phyloP scores from a whole-genome alignment of 2,329 filamentous ascomycete species.

The Fusarium duplospermum region DNA sequence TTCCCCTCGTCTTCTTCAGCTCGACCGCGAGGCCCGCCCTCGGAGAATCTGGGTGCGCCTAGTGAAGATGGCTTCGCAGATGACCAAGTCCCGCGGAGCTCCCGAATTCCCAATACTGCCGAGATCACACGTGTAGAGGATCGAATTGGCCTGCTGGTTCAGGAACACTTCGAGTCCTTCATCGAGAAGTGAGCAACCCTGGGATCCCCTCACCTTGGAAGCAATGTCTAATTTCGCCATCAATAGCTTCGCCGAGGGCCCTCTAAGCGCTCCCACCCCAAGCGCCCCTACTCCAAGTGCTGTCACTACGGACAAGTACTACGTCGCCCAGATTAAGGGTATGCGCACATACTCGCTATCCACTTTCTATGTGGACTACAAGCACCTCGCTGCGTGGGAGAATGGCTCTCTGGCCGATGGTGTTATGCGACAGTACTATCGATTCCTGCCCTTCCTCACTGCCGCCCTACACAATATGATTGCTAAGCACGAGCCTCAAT shows the following conservation, averaged over 20 bases:
- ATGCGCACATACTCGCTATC: conserved; percentile 81
- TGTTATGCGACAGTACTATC: conserved; percentile 91
- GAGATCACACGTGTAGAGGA: conserved; percentile 80
- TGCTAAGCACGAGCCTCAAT: conserved; percentile 91
- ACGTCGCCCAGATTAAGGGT: conserved; percentile 84
- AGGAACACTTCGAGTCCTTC: conserved; percentile 82
- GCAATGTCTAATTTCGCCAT: conserved; percentile 4
- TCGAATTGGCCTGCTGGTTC: conserved; percentile 78
- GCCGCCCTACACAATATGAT: conserved; percentile 92
- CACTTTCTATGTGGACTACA: conserved; percentile 88
- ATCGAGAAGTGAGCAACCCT: conserved; percentile 72
- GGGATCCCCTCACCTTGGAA: not conserved
- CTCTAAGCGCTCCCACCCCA: conserved; percentile 61
- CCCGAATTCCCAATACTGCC: conserved; percentile 59
- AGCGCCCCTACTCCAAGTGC: conserved; percentile 75
- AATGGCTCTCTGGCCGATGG: conserved; percentile 87
- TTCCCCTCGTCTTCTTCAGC: conserved; percentile 64
- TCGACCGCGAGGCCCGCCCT: conserved; percentile 69
- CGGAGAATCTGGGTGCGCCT: conserved; percentile 69
- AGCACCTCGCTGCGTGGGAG: conserved; percentile 81
- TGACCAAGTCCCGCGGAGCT: conserved; percentile 68
- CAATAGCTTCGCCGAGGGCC: conserved; percentile 74
- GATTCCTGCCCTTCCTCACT: conserved; percentile 91
- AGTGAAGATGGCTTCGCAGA: conserved; percentile 75
- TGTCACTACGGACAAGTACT: conserved; percentile 82